phyloP scores from a whole-genome alignment of 2,329 filamentous ascomycete genomes.

The Raffaelea ambrosiae region DNA sequence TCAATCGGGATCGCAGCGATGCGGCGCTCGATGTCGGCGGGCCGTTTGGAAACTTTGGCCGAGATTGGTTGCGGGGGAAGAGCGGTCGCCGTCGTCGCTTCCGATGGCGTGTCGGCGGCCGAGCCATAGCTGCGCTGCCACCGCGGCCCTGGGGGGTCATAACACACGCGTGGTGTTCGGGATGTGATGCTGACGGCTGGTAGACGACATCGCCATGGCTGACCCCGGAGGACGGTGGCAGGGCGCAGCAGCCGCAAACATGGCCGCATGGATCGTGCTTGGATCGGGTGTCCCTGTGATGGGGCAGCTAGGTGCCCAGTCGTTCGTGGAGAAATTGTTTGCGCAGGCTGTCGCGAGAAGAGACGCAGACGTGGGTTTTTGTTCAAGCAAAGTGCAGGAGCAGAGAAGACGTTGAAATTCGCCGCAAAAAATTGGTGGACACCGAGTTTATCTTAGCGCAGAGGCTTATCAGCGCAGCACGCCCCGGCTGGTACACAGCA shows the following conservation, averaged over 20 bases:
- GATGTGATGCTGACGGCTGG: neutral
- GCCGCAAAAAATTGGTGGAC: no score
- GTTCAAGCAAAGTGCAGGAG: no score
- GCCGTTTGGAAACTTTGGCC: constrained; percentile 10
- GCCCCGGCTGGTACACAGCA: no score
- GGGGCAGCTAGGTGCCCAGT: no score
- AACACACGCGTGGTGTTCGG: neutral
- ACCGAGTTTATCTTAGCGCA: constrained; percentile 7
- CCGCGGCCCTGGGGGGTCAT: neutral
- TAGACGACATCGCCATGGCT: neutral
- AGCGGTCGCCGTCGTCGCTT: neutral
- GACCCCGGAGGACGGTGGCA: constrained; percentile 5
- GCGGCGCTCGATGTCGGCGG: constrained; percentile 41
- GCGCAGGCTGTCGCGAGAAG: neutral
- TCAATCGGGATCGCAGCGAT: constrained; percentile 71
- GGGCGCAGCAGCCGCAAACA: constrained; percentile 21
- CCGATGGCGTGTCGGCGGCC: neutral
- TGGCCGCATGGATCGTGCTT: constrained; percentile 21
- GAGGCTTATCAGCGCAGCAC: no score
- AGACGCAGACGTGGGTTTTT: no score
- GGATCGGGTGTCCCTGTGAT: neutral
- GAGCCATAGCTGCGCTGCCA: neutral
- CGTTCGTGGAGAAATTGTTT: no score
- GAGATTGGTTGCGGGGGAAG: neutral
- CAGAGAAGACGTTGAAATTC: no score